Evolutionary conservation across 1,284 basidiomycete genomes (phyloP), one percentile per base, ranked within the genome.

Genomic region (Ganoderma leucocontextum): DNA sequence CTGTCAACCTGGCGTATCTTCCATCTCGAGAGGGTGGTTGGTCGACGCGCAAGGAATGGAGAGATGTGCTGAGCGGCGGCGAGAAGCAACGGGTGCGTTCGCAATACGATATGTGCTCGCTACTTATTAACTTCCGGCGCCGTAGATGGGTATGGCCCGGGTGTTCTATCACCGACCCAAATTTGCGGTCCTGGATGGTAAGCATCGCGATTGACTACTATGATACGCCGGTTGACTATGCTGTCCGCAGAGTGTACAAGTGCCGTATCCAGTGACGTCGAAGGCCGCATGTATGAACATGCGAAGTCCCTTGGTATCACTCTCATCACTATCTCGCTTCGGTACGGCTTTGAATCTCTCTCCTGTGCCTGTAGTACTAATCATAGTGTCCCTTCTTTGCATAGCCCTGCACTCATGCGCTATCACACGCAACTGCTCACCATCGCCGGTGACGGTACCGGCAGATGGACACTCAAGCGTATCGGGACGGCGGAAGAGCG

Each of bases 181-280:
- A 77, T 94, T 91, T 78, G 92, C 90, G 0, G 83, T 94, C 36
- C 79, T 94, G 66, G 92, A 94, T 78, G 91, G 91, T 91, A 68
- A 44, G 88, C 81, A 12, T 47, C 36, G 39, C 12, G 15, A 63
- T 47, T 15, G 38, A 25, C 15, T 9, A 25, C 22, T 29, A 15
- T 29, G 3, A 15, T 47, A 41, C 12, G 8, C 25, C 22, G 9
- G 19, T 53, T 59, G 38, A 58, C 33, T 10, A 17, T 19, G 19
- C 29, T 47, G 47, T 49, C 25, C 44, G 36, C 78, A 93, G 97
- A 99, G 79, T 97, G 95, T 81, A 98, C 97, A 5, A 96, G 94
- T 71, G 97, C 97, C 1, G 96, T 99, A 7, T 98, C 96, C 10
- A 96, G 95, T 66, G 97, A 99, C 77, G 96, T 98, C 25, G 97